Evolutionary conservation across 306 rosid genomes (phyloP).

Genomic region (Trifolium repens): DNA sequence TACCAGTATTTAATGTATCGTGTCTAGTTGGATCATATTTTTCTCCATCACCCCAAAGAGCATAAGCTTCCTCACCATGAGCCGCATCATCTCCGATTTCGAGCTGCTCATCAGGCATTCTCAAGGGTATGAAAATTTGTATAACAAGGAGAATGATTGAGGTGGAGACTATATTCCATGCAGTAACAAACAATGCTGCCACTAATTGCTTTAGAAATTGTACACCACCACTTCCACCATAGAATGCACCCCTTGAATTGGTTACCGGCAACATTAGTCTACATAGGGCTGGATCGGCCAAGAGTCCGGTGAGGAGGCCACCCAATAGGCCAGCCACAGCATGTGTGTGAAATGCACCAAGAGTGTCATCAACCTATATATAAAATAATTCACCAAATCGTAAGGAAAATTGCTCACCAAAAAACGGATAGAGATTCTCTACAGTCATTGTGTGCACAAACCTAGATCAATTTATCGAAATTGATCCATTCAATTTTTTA

Average conservation of each 20-base stretch:
- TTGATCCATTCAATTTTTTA: background rate
- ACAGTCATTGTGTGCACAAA: background rate
- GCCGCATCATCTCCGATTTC: constrained; percentile 91
- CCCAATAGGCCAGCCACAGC: constrained; percentile 95
- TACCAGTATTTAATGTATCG: constrained; percentile 47
- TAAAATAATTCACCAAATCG: background rate
- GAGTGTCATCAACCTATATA: constrained; percentile 82
- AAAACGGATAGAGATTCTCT: background rate
- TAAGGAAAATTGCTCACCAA: background rate
- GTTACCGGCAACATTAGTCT: constrained; percentile 55
- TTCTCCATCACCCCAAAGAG: constrained; percentile 99
- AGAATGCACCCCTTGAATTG: constrained; percentile 78
- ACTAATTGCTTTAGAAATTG: constrained; percentile 81
- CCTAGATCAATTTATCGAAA: background rate
- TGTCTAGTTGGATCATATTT: constrained; percentile 83
- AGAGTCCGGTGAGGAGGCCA: constrained; percentile 86
- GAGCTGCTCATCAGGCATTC: constrained; percentile 88
- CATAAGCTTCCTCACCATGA: constrained; percentile 97
- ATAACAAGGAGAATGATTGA: constrained; percentile 72
- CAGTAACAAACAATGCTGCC: constrained; percentile 70
- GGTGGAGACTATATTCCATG: constrained; percentile 91
- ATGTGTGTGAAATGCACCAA: constrained; percentile 94
- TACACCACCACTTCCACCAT: constrained; percentile 72
- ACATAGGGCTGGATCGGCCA: constrained; percentile 90
- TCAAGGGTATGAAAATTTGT: constrained; percentile 68